Evolutionary conservation across 2,329 filamentous ascomycete species (phyloP), one percentile per base, ranked within the genome.

Genomic region (Sporothrix euskadiensis): DNA sequence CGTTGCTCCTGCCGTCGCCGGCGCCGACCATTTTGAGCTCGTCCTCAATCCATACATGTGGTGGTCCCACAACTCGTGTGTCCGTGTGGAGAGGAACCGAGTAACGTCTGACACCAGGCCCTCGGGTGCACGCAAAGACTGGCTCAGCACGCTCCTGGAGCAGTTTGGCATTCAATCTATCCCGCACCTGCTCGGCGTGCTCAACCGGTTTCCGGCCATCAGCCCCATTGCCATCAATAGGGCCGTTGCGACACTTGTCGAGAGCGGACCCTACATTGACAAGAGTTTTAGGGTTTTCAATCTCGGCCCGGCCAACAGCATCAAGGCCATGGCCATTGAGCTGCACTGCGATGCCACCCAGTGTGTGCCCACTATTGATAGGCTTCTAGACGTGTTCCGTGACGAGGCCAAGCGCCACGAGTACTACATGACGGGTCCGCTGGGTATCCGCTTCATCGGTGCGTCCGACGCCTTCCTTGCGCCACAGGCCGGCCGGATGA

Each of bases 271-370:
- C 1, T 79, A 78, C 57, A 54, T 77, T 12, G 77, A 78, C 76
- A 77, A 77, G 73, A 78, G 77, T 61, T 77, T 76, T 72, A 73
- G 63, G 1, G 78, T 79, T 3, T 76, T 78, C 73, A 78, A 76
- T 47, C 74, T 79, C n/a, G 78, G 78, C 0, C 70, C 76, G 9
- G 77, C 76, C 22, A 78, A 78, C 69, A 52, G 70, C 52, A 74
- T 79, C 74, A 77, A 77, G 47, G 76, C 74, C 32, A 73, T 74
- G 66, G 76, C 76, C 2, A 57, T 78, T 19, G 77, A 78, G 72
- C 74, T 78, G n/a, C 76, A 78, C 56, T 78, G 76, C 70, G 74
- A 74, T 0, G 77, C 77, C 5, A 41, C 10, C 9, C 72, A 77
- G 32, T 77, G 76, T 35, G 76, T 77, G 0, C 75, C 77, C 0